Base-by-base conservation (phyloP, 208 protist species). In the Tritrichomonas foetus region DNA sequence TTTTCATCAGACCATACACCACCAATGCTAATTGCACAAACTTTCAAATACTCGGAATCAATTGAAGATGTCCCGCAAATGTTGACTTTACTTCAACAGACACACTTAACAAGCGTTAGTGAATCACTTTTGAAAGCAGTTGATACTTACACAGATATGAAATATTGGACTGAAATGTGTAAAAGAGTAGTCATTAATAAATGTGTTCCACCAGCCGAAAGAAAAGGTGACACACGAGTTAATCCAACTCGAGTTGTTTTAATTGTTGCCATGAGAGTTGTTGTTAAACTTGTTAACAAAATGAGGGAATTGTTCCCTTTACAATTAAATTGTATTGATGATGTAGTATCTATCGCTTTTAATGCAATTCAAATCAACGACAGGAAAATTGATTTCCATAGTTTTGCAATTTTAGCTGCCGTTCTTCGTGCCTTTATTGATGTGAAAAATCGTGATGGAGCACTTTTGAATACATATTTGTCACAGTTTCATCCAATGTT, bases 401-500 rank as follows among this genome's bases (percentile, higher is more conserved):
- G 41, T 0, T 89, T 89, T 57, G 5, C 78, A 16, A 89, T 89
- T 20, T 8, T 30, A 16, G 20, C 41, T 33, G 9, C 47, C 8
- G 30, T 89, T 3, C 33, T 89, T 57, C 33, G 47, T 47, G 78
- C 33, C 11, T 89, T 89, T 39, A 53, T 47, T 39, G 78, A 89
- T 36, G 78, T 89, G 0, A 20, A 0, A 61, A 89, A 89, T 47
- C 9, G 1, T 16, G 78, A 89, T 89, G 78, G 78, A 5, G n/a
- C 78, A 57, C 47, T 89, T 57, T 57, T 89, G 41, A 49, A 44
- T 57, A 20, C 41, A 57, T 89, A 53, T 47, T 47, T 47, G 8
- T 13, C 78, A 33, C 78, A 89, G 39, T 89, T 89, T 30, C 78
- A 89, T 57, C 78, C 47, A 20, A 89, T 89, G 78, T 30, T 89